Conservation (phyloP, 2,329 filamentous ascomycete genomes). For the Diaporthe citri region DNA sequence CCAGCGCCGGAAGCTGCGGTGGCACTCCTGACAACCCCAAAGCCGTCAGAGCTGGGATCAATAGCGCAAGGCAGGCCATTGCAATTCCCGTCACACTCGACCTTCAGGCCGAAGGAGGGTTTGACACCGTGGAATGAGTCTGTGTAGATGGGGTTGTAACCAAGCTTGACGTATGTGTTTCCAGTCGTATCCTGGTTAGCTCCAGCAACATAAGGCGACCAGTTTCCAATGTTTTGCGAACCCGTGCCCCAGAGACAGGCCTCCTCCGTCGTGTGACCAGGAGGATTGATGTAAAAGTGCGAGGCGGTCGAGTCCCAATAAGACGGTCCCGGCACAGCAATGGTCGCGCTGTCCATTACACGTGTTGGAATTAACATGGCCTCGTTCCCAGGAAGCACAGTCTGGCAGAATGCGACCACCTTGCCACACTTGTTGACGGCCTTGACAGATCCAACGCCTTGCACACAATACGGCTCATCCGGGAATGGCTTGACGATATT, state of each 20-base stretch:
- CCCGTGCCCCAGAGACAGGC: constrained; percentile 80
- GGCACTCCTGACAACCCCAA: constrained; percentile 71
- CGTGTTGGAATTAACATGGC: constrained; percentile 86
- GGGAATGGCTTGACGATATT: constrained; percentile 78
- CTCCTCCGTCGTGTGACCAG: constrained; percentile 69
- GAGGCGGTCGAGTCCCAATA: constrained; percentile 82
- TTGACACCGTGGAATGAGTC: constrained; percentile 66
- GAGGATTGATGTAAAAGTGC: constrained; percentile 86
- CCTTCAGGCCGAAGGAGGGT: constrained; percentile 76
- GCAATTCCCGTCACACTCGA: constrained; percentile 77
- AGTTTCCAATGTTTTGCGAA: constrained; percentile 76
- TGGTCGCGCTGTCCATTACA: constrained; percentile 65
- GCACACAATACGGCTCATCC: constrained; percentile 75
- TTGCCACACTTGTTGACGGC: constrained; percentile 75
- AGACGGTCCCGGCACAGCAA: constrained; percentile 77
- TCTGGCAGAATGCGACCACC: constrained; percentile 81
- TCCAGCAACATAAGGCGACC: constrained; percentile 82
- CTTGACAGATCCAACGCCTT: constrained; percentile 74
- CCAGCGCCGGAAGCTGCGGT: constrained; percentile 72
- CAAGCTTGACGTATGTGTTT: constrained; percentile 80
- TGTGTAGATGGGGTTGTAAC: constrained; percentile 82
- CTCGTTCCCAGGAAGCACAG: constrained; percentile 82
- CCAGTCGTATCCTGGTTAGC: constrained; percentile 77
- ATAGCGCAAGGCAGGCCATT: constrained; percentile 82
- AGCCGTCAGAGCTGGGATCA: constrained; percentile 66